Percentiles rank a stretch among this genome's conserved stretches.
These are phyloP conservation scores for Penicillium maclennaniae DNA, from an alignment of 495 filamentous ascomycete species.

Conservation along the genomic window DNA sequence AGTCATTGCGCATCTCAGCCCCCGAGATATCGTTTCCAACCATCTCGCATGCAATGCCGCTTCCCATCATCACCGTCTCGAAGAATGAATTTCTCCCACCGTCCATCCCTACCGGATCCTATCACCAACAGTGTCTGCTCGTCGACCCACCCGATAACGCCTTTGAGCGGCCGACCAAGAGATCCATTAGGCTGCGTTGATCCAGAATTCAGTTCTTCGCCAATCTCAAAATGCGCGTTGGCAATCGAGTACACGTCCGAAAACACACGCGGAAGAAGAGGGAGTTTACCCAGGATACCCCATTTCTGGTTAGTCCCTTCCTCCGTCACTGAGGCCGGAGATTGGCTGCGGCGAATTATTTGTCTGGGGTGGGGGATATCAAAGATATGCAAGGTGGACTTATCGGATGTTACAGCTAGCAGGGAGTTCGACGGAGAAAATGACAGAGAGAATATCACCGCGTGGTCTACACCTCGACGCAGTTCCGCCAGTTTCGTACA, in stretches of 20 bases:
- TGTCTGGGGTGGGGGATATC: constrained; percentile 55
- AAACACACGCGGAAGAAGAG: constrained; percentile 73
- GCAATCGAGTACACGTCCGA: constrained; percentile 81
- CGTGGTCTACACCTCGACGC: constrained; percentile 82
- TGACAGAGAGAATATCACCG: constrained; percentile 78
- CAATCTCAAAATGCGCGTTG: constrained; percentile 71
- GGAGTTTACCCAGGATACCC: constrained; percentile 74
- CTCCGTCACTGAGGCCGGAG: constrained; percentile 34
- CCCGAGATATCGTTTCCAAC: constrained; percentile 78
- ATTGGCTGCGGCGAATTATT: constrained; percentile 30
- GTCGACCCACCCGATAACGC: constrained; percentile 70
- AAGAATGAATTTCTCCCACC: constrained; percentile 81
- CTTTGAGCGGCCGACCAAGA: constrained; percentile 62
- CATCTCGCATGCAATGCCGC: constrained; percentile 59
- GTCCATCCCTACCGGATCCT: constrained; percentile 73
- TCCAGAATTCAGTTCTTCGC: constrained; percentile 56
- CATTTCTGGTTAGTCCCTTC: constrained; percentile 63
- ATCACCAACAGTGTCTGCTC: constrained; percentile 68
- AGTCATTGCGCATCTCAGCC: constrained; percentile 16
- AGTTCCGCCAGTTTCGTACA: constrained; percentile 78
- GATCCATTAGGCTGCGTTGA: constrained; percentile 44
- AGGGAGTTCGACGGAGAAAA: constrained; percentile 76
- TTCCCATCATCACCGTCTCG: constrained; percentile 60
- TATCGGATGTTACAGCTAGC: constrained; percentile 94
- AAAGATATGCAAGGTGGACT: constrained; percentile 91